These are phyloP conservation scores for Gliomastix tumulicola DNA, from an alignment of 2,329 filamentous ascomycete species.

Conservation along the genomic window DNA sequence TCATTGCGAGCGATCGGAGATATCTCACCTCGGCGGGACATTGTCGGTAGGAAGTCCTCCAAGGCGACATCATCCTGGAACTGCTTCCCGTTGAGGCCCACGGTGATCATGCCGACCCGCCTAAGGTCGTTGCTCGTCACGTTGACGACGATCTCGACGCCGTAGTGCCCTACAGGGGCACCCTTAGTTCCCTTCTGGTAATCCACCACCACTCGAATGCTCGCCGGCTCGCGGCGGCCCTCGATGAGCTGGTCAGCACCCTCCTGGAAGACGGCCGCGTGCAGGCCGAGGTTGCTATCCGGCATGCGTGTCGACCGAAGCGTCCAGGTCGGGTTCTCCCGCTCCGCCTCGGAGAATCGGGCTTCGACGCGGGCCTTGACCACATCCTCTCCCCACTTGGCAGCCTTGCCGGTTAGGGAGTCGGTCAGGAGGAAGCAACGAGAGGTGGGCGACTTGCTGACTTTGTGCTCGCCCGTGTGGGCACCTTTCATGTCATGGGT, in stretches of 20 bases:
- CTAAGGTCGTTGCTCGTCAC: constrained; percentile 47
- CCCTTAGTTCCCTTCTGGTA: constrained; percentile 59
- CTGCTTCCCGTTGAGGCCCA: constrained; percentile 63
- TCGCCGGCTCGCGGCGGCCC: constrained; percentile 60
- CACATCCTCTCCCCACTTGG: constrained; percentile 76
- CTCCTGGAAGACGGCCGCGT: constrained; percentile 68
- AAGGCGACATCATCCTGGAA: constrained; percentile 67
- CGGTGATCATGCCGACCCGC: constrained; percentile 41
- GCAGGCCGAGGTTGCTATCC: constrained; percentile 51
- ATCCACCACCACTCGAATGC: constrained; percentile 68
- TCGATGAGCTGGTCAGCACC: constrained; percentile 54
- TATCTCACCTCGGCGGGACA: constrained; percentile 68
- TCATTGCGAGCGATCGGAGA: too few species aligned
- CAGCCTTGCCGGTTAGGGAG: constrained; percentile 69
- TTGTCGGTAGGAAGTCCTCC: constrained; percentile 66
- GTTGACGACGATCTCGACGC: constrained; percentile 65
- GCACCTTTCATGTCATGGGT: constrained; percentile 52
- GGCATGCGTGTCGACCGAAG: constrained; percentile 62
- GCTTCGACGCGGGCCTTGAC: constrained; percentile 81
- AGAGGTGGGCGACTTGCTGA: constrained; percentile 45
- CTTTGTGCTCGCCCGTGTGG: constrained; percentile 31
- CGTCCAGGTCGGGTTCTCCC: constrained; percentile 75
- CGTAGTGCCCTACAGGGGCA: constrained; percentile 58
- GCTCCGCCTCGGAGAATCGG: constrained; percentile 75
- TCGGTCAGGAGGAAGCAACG: constrained; percentile 68